phyloP scores from a whole-genome alignment of 2,329 filamentous ascomycete genomes.

The Atkinsonella hypoxylon region DNA sequence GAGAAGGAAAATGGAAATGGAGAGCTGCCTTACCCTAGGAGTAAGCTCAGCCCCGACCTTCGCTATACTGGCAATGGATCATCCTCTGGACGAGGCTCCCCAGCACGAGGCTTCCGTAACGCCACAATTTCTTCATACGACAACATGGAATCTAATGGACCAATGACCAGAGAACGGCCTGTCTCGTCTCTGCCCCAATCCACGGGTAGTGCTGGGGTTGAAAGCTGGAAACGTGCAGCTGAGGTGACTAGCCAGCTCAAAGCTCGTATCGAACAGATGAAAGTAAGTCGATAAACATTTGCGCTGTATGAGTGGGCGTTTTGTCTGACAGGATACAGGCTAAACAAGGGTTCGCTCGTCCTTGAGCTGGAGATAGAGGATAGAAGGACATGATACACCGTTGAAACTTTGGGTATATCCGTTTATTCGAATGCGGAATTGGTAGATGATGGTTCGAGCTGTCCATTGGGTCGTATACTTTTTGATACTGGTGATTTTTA shows the following conservation, averaged over 20 bases:
- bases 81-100: slow-evolving; percentile 47
- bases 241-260: slow-evolving; percentile 97
- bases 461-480: background rate
- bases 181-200: slow-evolving; percentile 25
- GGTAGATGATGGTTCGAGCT: background rate
- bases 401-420: slow-evolving; percentile 2
- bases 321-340: slow-evolving; percentile 10
- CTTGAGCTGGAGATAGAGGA: slow-evolving; percentile 9
- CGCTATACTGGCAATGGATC: slow-evolving; percentile 36
- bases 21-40: slow-evolving; percentile 33
- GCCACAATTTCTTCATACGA: slow-evolving; percentile 21
- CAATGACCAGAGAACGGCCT: slow-evolving; percentile 20
- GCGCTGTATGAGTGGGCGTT: too few relatives aligned
- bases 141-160: slow-evolving; percentile 17
- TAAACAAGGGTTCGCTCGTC: slow-evolving; percentile 19
- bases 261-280: slow-evolving; percentile 98
- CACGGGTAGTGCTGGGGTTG: slow-evolving; percentile 28
- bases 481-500: slow-evolving; percentile 6
- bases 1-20: slow-evolving; percentile 72
- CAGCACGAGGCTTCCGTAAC: slow-evolving; percentile 41
- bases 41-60: slow-evolving; percentile 44
- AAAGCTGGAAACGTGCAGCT: slow-evolving; percentile 94
- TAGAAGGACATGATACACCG: background rate
- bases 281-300: slow-evolving; percentile 35
- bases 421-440: background rate